Evolutionary conservation across 225 moss, liverwort and hornwort species (phyloP), one percentile per base, ranked within the genome.

Genomic region (Polytrichum formosum): DNA sequence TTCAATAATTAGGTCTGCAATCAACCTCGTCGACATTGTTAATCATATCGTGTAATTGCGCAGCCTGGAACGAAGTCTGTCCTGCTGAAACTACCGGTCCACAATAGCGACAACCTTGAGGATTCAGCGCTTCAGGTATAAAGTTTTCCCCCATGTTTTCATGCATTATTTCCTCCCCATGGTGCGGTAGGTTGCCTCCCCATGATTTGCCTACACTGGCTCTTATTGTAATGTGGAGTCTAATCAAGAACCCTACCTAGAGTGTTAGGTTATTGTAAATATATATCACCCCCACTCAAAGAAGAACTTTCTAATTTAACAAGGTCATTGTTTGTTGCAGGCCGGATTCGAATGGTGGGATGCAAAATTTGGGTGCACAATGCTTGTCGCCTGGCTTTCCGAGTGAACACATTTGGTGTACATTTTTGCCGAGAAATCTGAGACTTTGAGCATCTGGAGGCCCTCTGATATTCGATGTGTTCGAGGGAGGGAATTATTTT

Each of bases 91-190:
- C 64, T 88, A 53, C 79, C 79, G 6, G 70, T 2, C 6, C 72
- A 77, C 28, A 85, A 67, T 37, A 72, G 78, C 33, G 2, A 33
- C 33, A 69, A 35, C 29, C 78, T 90, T 31, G 77, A 83, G 20
- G 68, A 71, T 65, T 81, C 81, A 73, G 83, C 90, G 35, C 70
- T 85, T 30, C 72, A 88, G 77, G 87, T 87, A 5, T 33, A 27
- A 7, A 7, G 33, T 7, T 33, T 33, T 33, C 7, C 33, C 26
- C 8, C 33, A 33, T 8, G 1, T 7, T 7, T 7, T 33, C 33
- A 33, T 18, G 56, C 19, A 28, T 33, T 67, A 28, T 33, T 67
- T 30, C 27, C 19, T 73, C 13, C 20, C 28, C 56, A 56, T 56
- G 19, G 56, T 18, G 18, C n/a, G 5, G 18, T 6, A 31, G 31